A percentile compares a stretch with the other conserved stretches of the same genome.
Evolutionary conservation across 768 basidiomycete genomes (phyloP).

Genomic region (Suillus subaureus): DNA sequence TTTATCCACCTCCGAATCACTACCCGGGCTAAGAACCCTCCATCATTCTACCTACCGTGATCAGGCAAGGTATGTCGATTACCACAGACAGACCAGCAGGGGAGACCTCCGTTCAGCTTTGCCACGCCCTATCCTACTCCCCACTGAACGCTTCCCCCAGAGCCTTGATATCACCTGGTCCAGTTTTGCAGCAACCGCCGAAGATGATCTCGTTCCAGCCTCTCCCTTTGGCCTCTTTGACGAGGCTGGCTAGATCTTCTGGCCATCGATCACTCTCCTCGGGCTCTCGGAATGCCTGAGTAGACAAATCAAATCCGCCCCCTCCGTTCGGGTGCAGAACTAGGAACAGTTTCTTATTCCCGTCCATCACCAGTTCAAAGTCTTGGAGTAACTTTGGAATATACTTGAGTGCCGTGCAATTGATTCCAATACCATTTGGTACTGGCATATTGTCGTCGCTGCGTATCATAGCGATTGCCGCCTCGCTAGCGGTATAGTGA

Average conservation of each 20-base stretch:
- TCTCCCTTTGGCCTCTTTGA: constrained; percentile 22
- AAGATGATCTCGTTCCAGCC: constrained; percentile 56
- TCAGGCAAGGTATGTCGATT: neutral
- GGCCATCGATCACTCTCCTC: constrained; percentile 37
- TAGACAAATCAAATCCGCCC: constrained; percentile 50
- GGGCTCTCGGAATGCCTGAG: constrained; percentile 43
- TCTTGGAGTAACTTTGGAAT: constrained; percentile 42
- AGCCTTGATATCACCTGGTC: constrained; percentile 51
- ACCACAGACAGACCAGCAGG: neutral
- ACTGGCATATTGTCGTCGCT: constrained; percentile 23
- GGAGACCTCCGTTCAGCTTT: neutral
- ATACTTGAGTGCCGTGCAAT: constrained; percentile 61
- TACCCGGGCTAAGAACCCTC: neutral
- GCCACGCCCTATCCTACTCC: neutral
- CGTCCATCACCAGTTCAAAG: constrained; percentile 32
- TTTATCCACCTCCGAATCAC: neutral
- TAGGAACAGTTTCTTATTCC: constrained; percentile 45
- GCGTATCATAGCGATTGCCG: constrained; percentile 45
- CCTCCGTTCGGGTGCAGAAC: constrained; percentile 77
- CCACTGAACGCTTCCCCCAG: constrained; percentile 10
- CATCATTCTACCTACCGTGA: neutral
- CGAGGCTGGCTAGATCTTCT: constrained; percentile 26
- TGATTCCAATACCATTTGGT: constrained; percentile 69
- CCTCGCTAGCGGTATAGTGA: constrained; percentile 36
- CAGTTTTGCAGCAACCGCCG: constrained; percentile 73